Evolutionary conservation across 768 basidiomycete genomes (phyloP).

Genomic region (Leucosporidium creatinivorum): DNA sequence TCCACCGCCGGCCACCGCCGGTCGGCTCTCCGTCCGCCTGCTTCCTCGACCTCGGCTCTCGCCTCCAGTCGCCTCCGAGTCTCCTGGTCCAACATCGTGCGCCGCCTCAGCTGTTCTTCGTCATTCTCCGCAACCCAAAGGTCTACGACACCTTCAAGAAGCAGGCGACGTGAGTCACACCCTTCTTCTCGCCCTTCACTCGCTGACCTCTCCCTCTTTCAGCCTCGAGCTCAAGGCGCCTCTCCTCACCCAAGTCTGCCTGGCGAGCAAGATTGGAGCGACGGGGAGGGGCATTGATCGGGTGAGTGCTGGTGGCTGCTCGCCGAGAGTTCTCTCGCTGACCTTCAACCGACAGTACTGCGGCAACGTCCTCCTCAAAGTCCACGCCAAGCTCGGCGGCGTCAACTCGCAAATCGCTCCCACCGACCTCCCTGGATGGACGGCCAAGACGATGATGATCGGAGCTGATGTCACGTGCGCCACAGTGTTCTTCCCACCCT

Average conservation of each 20-base stretch:
- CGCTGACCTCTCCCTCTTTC: background rate
- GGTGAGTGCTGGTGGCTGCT: background rate
- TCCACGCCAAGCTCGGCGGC: constrained; percentile 27
- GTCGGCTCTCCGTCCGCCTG: too few relatives aligned
- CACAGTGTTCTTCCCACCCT: background rate
- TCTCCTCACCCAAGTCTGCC: constrained; percentile 11
- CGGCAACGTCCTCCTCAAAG: constrained; percentile 15
- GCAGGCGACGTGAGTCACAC: background rate
- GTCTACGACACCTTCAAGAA: constrained; percentile 25
- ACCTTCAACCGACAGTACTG: constrained; percentile 28
- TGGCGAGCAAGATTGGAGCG: background rate
- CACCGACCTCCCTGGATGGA: constrained; percentile 6
- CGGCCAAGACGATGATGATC: constrained; percentile 17
- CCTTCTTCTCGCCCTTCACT: background rate
- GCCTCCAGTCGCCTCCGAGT: too few relatives aligned
- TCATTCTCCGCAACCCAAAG: constrained; percentile 11
- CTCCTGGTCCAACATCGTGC: too few relatives aligned
- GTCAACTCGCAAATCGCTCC: constrained; percentile 17
- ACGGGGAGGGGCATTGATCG: too few relatives aligned
- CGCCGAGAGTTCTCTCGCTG: too few relatives aligned
- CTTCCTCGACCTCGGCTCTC: too few relatives aligned
- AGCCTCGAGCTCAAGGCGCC: constrained; percentile 15
- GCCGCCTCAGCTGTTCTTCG: background rate
- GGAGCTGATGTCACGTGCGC: constrained; percentile 26
- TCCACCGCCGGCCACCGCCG: too few relatives aligned